Conservation (phyloP, 805 yeast genomes). For the Metschnikowia proteae region DNA sequence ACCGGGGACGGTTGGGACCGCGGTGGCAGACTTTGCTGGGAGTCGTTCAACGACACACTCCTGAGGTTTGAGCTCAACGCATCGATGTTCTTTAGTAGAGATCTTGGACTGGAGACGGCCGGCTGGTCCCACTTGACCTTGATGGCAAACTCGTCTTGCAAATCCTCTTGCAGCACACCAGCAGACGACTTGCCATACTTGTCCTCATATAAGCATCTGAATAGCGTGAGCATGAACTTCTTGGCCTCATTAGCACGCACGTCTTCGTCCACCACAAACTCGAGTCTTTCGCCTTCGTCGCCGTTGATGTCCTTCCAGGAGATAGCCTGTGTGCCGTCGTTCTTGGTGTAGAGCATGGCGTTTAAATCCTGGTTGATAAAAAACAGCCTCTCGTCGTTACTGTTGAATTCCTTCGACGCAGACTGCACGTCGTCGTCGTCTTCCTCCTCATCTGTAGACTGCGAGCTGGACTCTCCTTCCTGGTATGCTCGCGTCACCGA, state of each 20-base stretch:
- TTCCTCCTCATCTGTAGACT: constrained; percentile 42
- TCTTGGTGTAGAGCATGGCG: constrained; percentile 49
- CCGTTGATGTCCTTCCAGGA: constrained; percentile 83
- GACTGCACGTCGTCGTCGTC: constrained; percentile 40
- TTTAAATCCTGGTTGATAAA: constrained; percentile 58
- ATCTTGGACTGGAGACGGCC: neutral
- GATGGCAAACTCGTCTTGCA: constrained; percentile 10
- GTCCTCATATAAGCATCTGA: constrained; percentile 71
- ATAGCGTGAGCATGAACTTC: constrained; percentile 57
- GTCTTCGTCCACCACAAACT: constrained; percentile 66
- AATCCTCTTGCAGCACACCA: constrained; percentile 34
- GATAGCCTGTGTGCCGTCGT: constrained; percentile 55
- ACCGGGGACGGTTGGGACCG: constrained; percentile 12
- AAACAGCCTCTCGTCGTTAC: constrained; percentile 67
- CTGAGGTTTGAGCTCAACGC: constrained; percentile 1
- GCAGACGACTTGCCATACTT: constrained; percentile 57
- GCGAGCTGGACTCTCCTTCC: constrained; percentile 62
- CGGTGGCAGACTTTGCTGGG: neutral
- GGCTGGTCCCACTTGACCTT: neutral
- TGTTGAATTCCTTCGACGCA: constrained; percentile 20
- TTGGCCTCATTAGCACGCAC: constrained; percentile 55
- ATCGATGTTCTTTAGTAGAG: constrained; percentile 1
- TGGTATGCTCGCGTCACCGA: constrained; percentile 64
- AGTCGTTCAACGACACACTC: neutral
- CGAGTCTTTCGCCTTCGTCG: constrained; percentile 81